Conservation (phyloP, 225 moss, liverwort and hornwort species). For the Polytrichum formosum region DNA sequence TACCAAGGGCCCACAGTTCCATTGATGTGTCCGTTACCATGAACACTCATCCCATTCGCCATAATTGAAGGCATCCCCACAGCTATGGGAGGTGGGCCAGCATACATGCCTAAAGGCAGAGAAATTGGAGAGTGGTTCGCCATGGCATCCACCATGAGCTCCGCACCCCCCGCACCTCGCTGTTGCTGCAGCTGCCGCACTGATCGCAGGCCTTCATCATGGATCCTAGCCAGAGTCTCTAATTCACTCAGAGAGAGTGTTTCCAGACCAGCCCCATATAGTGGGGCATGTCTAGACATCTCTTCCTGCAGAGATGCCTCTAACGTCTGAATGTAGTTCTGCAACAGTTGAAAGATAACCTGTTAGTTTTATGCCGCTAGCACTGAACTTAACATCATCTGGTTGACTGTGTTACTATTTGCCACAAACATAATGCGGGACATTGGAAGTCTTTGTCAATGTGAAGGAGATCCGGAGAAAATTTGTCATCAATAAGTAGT, state of each 20-base stretch:
- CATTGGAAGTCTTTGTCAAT: no score
- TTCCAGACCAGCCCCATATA: constrained; percentile 66
- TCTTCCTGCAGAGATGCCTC: constrained; percentile 67
- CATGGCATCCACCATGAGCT: constrained; percentile 51
- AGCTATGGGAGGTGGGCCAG: constrained; percentile 45
- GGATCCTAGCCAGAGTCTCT: constrained; percentile 61
- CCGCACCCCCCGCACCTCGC: constrained; percentile 42
- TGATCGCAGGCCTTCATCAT: constrained; percentile 60
- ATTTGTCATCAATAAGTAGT: no score
- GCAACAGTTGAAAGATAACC: neutral
- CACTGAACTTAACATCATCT: no score
- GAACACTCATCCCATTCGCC: constrained; percentile 60
- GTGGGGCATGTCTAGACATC: constrained; percentile 67
- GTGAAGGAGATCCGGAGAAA: no score
- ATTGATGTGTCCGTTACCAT: constrained; percentile 66
- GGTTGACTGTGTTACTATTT: no score
- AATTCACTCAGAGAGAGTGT: constrained; percentile 58
- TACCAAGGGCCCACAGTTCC: constrained; percentile 63
- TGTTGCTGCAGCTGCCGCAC: constrained; percentile 56
- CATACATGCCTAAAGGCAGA: constrained; percentile 52
- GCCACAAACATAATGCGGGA: no score
- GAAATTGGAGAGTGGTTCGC: constrained; percentile 50
- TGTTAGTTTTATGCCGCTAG: no score
- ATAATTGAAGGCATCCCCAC: constrained; percentile 58
- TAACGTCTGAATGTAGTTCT: constrained; percentile 65